Percentiles rank a stretch among this genome's conserved stretches.
phyloP scores from a whole-genome alignment of 2,329 filamentous ascomycete genomes.

The Diaporthe velutina region DNA sequence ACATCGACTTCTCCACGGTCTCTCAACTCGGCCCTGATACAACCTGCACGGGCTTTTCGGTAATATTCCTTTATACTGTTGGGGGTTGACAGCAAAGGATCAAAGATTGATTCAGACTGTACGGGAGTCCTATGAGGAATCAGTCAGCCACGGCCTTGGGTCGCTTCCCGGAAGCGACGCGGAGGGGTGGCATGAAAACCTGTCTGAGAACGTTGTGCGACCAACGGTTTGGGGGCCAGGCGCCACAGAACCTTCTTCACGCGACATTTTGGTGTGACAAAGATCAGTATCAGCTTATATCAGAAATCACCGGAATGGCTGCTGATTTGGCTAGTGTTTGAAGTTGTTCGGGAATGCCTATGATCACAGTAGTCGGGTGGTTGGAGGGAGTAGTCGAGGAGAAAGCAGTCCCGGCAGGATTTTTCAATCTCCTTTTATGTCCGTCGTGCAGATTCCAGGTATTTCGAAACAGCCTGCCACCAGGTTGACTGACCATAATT shows the following conservation, averaged over 20 bases:
- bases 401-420: not conserved
- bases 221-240: slow-evolving; percentile 8
- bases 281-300: not conserved
- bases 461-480: not conserved
- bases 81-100: not conserved
- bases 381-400: not conserved
- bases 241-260: not conserved
- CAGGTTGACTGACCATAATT: not conserved
- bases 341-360: not conserved
- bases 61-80: too few species aligned
- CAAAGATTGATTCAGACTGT: not conserved
- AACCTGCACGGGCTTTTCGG: not conserved
- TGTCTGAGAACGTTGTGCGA: not conserved
- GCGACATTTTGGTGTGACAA: slow-evolving; percentile 10
- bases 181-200: not conserved
- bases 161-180: not conserved
- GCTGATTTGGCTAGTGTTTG: not conserved
- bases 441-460: not conserved
- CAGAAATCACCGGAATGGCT: not conserved
- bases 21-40: not conserved
- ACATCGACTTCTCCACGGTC: not conserved
- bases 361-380: not conserved
- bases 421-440: not conserved
- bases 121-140: not conserved
- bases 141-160: slow-evolving; percentile 9